A percentile compares a stretch with the other conserved stretches of the same genome.
phyloP scores from a whole-genome alignment of 2,329 filamentous ascomycete genomes.

The Ophiocordyceps camponoti-leonardi region DNA sequence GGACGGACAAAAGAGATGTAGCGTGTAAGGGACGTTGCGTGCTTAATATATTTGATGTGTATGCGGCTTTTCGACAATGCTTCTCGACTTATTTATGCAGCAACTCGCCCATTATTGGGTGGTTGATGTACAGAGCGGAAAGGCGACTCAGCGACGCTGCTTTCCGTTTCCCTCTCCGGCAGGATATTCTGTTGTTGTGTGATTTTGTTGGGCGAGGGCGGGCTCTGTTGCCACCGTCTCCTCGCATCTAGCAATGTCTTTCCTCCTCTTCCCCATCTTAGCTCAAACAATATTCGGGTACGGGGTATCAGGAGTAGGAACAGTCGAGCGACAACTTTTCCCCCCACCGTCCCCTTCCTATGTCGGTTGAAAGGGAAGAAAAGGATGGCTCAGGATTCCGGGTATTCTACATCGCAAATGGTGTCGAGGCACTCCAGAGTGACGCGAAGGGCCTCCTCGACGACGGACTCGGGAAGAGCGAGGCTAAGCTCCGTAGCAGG shows the following conservation, averaged over 20 bases:
- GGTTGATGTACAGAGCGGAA: neutral
- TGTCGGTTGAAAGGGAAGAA: neutral
- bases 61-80: neutral
- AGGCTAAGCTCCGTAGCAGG: conserved; percentile 13
- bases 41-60: neutral
- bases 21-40: no score
- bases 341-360: neutral
- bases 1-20: no score
- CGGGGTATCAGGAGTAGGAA: neutral
- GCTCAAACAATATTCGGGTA: neutral
- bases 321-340: neutral
- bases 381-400: neutral
- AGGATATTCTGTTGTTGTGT: neutral
- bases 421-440: conserved; percentile 40
- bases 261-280: neutral
- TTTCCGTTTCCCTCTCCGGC: neutral
- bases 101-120: no score
- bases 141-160: neutral
- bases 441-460: conserved; percentile 43
- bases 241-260: neutral
- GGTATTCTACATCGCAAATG: conserved; percentile 22
- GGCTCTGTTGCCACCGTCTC: neutral
- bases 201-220: neutral
- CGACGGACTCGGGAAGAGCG: conserved; percentile 39
- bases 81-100: no score